Conservation (phyloP, 495 filamentous ascomycete species). For the Aspergillus mulundensis region DNA sequence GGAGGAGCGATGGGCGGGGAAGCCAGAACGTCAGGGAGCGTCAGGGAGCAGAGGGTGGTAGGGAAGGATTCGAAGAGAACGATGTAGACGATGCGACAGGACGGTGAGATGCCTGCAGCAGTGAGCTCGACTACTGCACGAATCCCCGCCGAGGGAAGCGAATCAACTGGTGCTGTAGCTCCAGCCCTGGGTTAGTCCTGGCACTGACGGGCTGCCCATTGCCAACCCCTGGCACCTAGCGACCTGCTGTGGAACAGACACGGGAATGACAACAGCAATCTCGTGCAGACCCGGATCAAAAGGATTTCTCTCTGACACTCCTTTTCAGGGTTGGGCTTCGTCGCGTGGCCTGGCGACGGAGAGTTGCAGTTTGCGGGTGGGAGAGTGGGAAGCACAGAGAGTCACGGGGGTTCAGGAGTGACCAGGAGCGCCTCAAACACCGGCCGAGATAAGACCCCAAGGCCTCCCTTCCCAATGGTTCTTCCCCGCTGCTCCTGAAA, state of each 20-base stretch:
- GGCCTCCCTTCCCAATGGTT: conserved; percentile 11
- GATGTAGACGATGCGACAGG: conserved; percentile 13
- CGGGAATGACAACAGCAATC: background rate
- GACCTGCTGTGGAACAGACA: conserved; percentile 6
- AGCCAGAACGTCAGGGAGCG: conserved; percentile 5
- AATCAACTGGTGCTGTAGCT: conserved; percentile 16
- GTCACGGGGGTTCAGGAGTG: background rate
- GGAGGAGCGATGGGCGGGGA: conserved; percentile 7
- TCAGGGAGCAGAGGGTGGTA: conserved; percentile 5
- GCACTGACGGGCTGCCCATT: background rate
- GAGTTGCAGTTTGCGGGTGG: background rate
- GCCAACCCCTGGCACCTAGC: conserved; percentile 7
- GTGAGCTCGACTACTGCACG: conserved; percentile 17
- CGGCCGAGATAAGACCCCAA: conserved; percentile 12
- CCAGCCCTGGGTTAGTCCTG: conserved; percentile 7
- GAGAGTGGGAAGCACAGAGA: background rate
- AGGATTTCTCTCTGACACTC: background rate
- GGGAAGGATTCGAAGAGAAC: conserved; percentile 4
- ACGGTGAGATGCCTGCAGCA: conserved; percentile 18
- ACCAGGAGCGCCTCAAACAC: conserved; percentile 17
- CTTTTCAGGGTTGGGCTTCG: background rate
- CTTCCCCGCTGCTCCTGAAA: background rate
- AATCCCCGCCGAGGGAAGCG: conserved; percentile 20
- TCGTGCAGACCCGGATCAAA: conserved; percentile 2
- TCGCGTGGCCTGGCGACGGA: background rate